phyloP scores from a whole-genome alignment of 306 rosid genomes.

The Dryas alaskensis region DNA sequence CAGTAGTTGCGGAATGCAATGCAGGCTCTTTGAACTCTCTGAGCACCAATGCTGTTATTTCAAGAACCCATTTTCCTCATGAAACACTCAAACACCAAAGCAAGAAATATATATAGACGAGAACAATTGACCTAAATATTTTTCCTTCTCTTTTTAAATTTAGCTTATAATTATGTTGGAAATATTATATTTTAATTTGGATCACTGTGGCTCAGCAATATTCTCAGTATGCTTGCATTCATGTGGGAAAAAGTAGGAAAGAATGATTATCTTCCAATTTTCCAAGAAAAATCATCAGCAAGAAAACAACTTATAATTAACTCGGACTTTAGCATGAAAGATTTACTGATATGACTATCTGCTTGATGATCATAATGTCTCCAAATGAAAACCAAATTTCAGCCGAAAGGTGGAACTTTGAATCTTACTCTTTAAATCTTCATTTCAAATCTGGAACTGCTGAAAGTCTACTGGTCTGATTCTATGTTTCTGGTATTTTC shows the following conservation, averaged over 20 bases:
- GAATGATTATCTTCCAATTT: not conserved
- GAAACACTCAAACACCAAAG: conserved; percentile 21
- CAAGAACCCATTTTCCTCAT: conserved; percentile 22
- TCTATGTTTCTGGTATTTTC: not conserved
- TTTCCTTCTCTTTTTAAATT: not conserved
- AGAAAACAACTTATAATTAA: not conserved
- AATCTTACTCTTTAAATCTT: not conserved
- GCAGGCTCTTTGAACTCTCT: conserved; percentile 67
- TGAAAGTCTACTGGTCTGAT: not conserved
- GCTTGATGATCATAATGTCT: not conserved
- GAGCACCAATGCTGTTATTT: conserved; percentile 75
- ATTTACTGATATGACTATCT: not conserved
- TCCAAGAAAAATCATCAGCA: not conserved
- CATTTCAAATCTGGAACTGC: not conserved
- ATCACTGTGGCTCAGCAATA: not conserved
- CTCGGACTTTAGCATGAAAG: not conserved
- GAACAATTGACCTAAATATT: not conserved
- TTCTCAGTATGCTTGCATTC: not conserved
- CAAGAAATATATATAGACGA: not conserved
- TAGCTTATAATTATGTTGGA: not conserved
- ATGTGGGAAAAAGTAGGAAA: not conserved
- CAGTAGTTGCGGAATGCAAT: conserved; percentile 51
- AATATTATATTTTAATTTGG: not conserved
- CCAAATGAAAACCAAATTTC: conserved; percentile 1
- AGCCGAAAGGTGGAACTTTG: not conserved